Evolutionary conservation across 768 basidiomycete genomes (phyloP), one percentile per base, ranked within the genome.

Genomic region (Amylocystis lapponica): DNA sequence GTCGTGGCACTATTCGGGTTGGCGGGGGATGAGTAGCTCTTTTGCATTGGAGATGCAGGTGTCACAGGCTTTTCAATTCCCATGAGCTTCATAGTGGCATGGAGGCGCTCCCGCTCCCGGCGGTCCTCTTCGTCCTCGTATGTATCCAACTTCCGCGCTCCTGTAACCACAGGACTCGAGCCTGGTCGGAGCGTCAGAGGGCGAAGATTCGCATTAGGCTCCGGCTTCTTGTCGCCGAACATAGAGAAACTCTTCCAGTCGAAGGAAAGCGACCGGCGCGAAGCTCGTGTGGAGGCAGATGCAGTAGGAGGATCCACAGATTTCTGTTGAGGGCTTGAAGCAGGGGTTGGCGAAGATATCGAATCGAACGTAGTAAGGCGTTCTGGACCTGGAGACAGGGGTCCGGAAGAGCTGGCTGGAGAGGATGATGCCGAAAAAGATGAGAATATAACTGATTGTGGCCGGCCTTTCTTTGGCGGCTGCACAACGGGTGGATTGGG

Each of bases 41-140:
- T 72, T 56, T 66, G 66, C 47, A 66, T 56, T 23, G 63, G 59
- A 17, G 52, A 30, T 12, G 45, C 42, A 11, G 64, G 67, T 26
- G 69, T 58, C n/a, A 68, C 59, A 23, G 83, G 79, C 61, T 85
- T 68, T 36, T 78, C 81, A 47, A 95, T 89, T 4, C 95, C 95
- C 84, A 94, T 91, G 22, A 95, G 68, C 60, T 91, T 89, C 86
- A 98, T 87, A 21, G 91, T 90, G 13, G 90, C 90, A 50, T 85
- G 75, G 42, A 97, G 70, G 13, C 92, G 78, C 60, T 93, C 92
- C 43, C 94, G 72, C 64, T 95, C 92, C 49, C 74, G 76, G 29
- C 79, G 72, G 58, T 96, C 93, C 48, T 97, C 91, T 46, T 97
- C 95, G 55, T 98, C 94, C 62, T 97, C 94, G 30, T 75, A 69